phyloP scores from a whole-genome alignment of 495 filamentous ascomycete species.

The Astrothelium subdiscretum region DNA sequence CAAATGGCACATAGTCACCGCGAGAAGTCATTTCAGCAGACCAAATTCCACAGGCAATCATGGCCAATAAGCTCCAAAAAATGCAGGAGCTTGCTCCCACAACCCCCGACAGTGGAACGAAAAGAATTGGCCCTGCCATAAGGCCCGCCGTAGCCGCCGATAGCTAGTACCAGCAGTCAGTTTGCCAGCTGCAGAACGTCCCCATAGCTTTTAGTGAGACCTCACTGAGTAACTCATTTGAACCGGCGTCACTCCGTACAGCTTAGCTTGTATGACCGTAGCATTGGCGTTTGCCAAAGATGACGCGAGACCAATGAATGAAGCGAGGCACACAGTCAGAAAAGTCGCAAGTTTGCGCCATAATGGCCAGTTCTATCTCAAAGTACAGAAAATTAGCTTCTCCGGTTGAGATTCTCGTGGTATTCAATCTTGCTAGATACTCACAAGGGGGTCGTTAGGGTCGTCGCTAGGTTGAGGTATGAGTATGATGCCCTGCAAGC shows the following conservation, averaged over 20 bases:
- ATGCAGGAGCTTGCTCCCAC: conserved; percentile 34
- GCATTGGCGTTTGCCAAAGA: neutral
- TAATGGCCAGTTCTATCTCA: neutral
- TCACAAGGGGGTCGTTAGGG: no score
- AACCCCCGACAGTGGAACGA: neutral
- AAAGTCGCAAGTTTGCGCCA: neutral
- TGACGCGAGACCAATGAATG: neutral
- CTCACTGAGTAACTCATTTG: conserved; percentile 29
- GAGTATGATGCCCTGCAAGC: no score
- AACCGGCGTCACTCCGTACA: conserved; percentile 24
- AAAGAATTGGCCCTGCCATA: neutral
- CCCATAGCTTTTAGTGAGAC: no score
- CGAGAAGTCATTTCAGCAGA: conserved; percentile 31
- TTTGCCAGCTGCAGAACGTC: neutral
- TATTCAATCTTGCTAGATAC: no score
- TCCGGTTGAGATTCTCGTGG: no score
- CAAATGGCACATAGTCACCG: conserved; percentile 33
- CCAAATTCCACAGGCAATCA: conserved; percentile 32
- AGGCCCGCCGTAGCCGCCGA: neutral
- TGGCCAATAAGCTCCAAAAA: conserved; percentile 34
- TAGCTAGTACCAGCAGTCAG: neutral
- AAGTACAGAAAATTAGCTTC: no score
- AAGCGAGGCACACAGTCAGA: neutral
- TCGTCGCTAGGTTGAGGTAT: no score
- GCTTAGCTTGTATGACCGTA: conserved; percentile 17